Evolutionary conservation across 331 rosid genomes (phyloP).

Genomic region (Saraca asoca): DNA sequence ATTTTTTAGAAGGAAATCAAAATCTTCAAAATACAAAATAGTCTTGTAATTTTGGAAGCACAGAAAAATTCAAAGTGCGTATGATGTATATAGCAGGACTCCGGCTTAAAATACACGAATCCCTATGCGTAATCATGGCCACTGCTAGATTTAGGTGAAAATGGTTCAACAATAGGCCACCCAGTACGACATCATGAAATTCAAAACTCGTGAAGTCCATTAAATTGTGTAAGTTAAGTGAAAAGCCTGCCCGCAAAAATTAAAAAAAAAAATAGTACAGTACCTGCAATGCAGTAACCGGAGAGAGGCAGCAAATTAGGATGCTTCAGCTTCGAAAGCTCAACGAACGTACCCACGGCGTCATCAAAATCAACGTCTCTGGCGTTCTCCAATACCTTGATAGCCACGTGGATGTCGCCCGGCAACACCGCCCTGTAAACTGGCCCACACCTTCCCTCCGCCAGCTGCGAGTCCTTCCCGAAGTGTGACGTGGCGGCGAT

Average conservation of each 20-base stretch:
- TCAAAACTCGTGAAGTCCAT: slow-evolving; percentile 48
- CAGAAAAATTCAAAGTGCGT: no score
- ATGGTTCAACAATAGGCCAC: slow-evolving; percentile 11
- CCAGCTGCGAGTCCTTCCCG: slow-evolving; percentile 85
- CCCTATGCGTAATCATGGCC: slow-evolving; percentile 29
- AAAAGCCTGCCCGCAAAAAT: slow-evolving; percentile 8
- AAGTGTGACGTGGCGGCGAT: slow-evolving; percentile 95
- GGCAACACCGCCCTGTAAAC: slow-evolving; percentile 81
- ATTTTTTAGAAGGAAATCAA: no score
- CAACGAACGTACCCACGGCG: slow-evolving; percentile 61
- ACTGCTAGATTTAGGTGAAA: slow-evolving; percentile 41
- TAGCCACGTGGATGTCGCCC: slow-evolving; percentile 93
- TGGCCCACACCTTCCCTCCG: slow-evolving; percentile 96
- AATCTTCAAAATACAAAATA: no score
- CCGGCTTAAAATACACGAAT: no score
- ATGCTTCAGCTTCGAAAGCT: slow-evolving; percentile 67
- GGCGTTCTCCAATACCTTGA: slow-evolving; percentile 79
- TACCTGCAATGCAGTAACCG: slow-evolving; percentile 99
- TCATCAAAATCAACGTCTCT: slow-evolving; percentile 57
- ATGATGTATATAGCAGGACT: no score
- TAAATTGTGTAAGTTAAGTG: slow-evolving; percentile 34
- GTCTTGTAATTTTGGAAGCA: no score
- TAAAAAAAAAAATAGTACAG: slow-evolving; percentile 9
- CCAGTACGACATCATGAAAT: slow-evolving; percentile 35
- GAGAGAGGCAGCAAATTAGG: slow-evolving; percentile 83